A percentile compares a stretch with the other conserved stretches of the same genome.
Conservation (phyloP, 2,329 filamentous ascomycete species). For the Pestalotiopsis fici region DNA sequence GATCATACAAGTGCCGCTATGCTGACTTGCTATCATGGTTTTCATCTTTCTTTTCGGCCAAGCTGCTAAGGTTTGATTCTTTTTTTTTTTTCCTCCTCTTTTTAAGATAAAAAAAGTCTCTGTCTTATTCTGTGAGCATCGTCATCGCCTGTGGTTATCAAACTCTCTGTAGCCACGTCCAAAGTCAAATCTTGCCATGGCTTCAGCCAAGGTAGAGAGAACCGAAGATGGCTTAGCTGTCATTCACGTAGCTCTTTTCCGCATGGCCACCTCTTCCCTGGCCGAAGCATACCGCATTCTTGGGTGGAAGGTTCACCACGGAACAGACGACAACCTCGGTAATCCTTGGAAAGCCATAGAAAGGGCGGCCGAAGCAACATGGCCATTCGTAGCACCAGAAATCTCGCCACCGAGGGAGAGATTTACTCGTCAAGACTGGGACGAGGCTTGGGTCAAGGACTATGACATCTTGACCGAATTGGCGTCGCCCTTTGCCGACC, state of each 20-base stretch:
- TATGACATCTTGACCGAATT: constrained; percentile 70
- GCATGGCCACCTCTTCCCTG: constrained; percentile 8
- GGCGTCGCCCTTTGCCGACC: constrained; percentile 68
- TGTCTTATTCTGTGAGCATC: too few relatives aligned
- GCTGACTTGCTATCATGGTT: too few relatives aligned
- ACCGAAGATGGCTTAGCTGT: constrained; percentile 2
- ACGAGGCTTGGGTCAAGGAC: constrained; percentile 62
- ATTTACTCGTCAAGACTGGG: constrained; percentile 69
- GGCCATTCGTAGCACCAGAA: background rate
- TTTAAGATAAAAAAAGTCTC: too few relatives aligned
- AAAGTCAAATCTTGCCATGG: too few relatives aligned
- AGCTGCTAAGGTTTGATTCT: too few relatives aligned
- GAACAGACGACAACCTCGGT: background rate
- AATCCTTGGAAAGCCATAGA: background rate
- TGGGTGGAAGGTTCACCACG: constrained; percentile 9
- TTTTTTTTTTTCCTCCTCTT: too few relatives aligned
- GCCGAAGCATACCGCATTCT: constrained; percentile 11
- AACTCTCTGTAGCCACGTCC: too few relatives aligned
- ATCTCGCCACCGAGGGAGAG: constrained; percentile 32
- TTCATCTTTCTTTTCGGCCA: too few relatives aligned
- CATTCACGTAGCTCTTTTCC: constrained; percentile 9
- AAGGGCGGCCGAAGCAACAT: background rate
- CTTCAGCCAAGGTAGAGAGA: background rate
- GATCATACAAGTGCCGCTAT: too few relatives aligned
- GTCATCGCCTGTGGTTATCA: too few relatives aligned